These are phyloP conservation scores for Fusarium veterinarium DNA, from an alignment of 2,329 filamentous ascomycete genomes.

Conservation along the genomic window DNA sequence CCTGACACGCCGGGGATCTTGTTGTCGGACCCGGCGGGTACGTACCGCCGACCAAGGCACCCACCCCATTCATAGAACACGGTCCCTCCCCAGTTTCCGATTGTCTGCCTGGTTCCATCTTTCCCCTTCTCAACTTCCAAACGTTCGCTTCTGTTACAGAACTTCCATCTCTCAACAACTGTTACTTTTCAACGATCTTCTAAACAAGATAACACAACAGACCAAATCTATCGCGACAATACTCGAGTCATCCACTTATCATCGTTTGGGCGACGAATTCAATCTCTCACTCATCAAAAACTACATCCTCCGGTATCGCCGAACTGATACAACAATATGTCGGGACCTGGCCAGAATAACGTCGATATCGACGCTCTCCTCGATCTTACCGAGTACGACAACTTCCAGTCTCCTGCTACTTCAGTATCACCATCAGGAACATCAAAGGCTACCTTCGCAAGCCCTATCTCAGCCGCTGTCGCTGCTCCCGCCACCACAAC, in stretches of 20 bases:
- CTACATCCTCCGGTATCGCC: constrained; percentile 25
- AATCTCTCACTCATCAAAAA: neutral
- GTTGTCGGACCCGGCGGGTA: constrained; percentile 29
- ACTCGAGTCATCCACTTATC: neutral
- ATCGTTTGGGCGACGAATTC: constrained; percentile 10
- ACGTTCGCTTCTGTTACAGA: constrained; percentile 30
- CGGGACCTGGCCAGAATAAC: constrained; percentile 57
- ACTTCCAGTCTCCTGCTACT: constrained; percentile 66
- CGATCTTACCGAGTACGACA: constrained; percentile 73
- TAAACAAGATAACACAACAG: neutral
- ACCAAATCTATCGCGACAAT: neutral
- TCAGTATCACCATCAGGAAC: constrained; percentile 66
- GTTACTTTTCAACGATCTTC: constrained; percentile 9
- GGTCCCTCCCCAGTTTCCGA: constrained; percentile 44
- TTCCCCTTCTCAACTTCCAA: constrained; percentile 40
- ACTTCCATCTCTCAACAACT: constrained; percentile 27
- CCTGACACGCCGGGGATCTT: constrained; percentile 27
- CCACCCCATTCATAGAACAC: constrained; percentile 51
- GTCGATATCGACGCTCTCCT: constrained; percentile 68
- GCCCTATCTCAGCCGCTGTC: constrained; percentile 63
- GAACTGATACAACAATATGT: constrained; percentile 48
- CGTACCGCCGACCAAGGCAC: constrained; percentile 43
- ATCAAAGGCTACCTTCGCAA: constrained; percentile 66
- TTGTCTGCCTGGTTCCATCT: constrained; percentile 42
- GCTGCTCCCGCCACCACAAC: constrained; percentile 65